Percentiles rank a stretch among this genome's conserved stretches.
These are phyloP conservation scores for Paraleonurus japonicus DNA, from an alignment of 257 asterid genomes.

Conservation along the genomic window DNA sequence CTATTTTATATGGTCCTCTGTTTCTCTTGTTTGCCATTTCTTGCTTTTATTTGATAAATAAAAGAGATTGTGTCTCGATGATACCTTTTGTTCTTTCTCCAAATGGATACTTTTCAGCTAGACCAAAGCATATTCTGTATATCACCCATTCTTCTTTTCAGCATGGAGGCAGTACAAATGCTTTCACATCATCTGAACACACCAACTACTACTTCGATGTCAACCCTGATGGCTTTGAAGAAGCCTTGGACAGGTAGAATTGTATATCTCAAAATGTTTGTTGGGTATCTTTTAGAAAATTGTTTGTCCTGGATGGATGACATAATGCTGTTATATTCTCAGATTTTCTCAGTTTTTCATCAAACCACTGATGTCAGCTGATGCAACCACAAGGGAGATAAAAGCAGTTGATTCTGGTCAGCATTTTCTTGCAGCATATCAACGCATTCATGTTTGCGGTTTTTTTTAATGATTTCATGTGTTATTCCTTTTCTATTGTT, in stretches of 20 bases:
- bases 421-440: conserved; percentile 28
- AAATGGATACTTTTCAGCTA: conserved; percentile 2
- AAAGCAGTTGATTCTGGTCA: conserved; percentile 98
- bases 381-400: conserved; percentile 93
- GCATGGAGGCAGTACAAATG: conserved; percentile 99
- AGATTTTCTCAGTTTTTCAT: conserved; percentile 93
- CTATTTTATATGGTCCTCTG: not conserved
- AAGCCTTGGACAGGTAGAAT: conserved; percentile 88
- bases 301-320: conserved; percentile 1
- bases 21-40: not conserved
- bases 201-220: conserved; percentile 89
- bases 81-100: not conserved
- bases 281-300: not conserved
- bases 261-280: not conserved
- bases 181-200: conserved; percentile 81
- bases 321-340: conserved; percentile 30
- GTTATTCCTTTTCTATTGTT: conserved; percentile 6
- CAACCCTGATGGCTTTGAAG: conserved; percentile 82
- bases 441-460: conserved; percentile 7
- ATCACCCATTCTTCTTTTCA: conserved; percentile 28
- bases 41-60: not conserved
- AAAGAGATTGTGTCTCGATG: not conserved
- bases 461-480: conserved; percentile 31
- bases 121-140: conserved; percentile 4
- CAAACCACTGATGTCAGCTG: conserved; percentile 94